Evolutionary conservation across 2,329 filamentous ascomycete genomes (phyloP).

Genomic region (Graphilbum fragrans): DNA sequence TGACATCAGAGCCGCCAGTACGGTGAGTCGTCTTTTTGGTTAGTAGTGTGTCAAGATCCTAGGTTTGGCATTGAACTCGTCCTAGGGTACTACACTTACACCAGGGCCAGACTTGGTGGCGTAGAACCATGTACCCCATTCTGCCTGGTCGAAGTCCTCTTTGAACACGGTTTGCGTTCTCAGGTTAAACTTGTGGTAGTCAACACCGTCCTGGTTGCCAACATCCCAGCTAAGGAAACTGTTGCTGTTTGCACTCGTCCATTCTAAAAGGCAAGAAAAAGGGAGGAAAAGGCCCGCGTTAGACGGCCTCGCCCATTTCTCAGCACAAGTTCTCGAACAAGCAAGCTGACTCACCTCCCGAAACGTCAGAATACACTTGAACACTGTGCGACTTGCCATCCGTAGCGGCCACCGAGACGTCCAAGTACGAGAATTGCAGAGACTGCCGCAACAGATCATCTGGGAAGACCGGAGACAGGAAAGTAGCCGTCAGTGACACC

Average conservation of each 20-base stretch:
- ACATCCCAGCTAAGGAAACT: slow-evolving; percentile 48
- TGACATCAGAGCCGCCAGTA: slow-evolving; percentile 47
- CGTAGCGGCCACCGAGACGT: slow-evolving; percentile 47
- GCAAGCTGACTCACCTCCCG: slow-evolving; percentile 38
- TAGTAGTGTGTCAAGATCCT: slow-evolving; percentile 4
- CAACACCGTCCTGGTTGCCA: slow-evolving; percentile 33
- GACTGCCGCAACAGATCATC: slow-evolving; percentile 56
- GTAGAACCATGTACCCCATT: slow-evolving; percentile 76
- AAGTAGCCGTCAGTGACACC: slow-evolving; percentile 54
- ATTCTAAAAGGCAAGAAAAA: slow-evolving; percentile 39
- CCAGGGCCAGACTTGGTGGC: slow-evolving; percentile 45
- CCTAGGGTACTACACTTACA: slow-evolving; percentile 16
- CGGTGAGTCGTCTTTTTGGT: slow-evolving; percentile 50
- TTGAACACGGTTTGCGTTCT: slow-evolving; percentile 51
- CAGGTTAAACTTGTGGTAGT: slow-evolving; percentile 53
- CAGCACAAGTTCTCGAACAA: no score
- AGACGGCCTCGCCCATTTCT: no score
- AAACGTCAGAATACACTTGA: slow-evolving; percentile 61
- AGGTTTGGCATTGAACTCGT: not conserved
- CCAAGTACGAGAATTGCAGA: slow-evolving; percentile 57
- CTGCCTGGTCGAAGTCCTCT: slow-evolving; percentile 57
- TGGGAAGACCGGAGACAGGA: slow-evolving; percentile 58
- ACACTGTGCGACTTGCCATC: slow-evolving; percentile 53
- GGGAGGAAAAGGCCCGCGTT: no score
- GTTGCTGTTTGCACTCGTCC: slow-evolving; percentile 58